Evolutionary conservation across 192 early-diverging fungal genomes (phyloP).

Genomic region (Linnemannia hyalina): DNA sequence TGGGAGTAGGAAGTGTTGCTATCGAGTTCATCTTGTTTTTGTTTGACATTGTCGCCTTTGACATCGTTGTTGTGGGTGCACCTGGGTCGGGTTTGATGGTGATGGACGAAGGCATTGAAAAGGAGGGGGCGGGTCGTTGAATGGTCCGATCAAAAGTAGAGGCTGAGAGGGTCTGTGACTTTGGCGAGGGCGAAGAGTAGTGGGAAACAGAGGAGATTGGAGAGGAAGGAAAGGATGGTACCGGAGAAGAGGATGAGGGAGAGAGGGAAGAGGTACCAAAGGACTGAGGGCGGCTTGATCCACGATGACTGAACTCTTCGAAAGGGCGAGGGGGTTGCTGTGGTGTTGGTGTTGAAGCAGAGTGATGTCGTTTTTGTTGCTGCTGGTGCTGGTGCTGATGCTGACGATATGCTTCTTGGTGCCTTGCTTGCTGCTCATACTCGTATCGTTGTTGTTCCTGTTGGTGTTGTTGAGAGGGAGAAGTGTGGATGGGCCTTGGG

Average conservation of each 20-base stretch:
- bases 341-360: background rate
- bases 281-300: conserved; percentile 5
- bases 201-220: conserved; percentile 12
- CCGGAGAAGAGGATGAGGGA: background rate
- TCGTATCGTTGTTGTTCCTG: background rate
- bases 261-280: background rate
- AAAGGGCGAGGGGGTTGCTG: background rate
- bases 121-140: background rate
- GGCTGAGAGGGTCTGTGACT: conserved; percentile 13
- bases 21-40: background rate
- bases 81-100: background rate
- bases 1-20: background rate
- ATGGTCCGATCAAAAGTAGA: background rate
- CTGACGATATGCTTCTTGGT: background rate
- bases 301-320: background rate
- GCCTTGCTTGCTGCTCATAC: conserved; percentile 10
- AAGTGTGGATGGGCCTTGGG: background rate
- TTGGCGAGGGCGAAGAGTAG: conserved; percentile 37
- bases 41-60: too few species aligned
- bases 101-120: background rate
- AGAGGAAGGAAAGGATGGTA: background rate
- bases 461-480: background rate
- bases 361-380: background rate
- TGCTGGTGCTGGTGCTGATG: background rate
- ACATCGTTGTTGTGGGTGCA: background rate